Percentiles rank a stretch among this genome's conserved stretches.
phyloP scores from a whole-genome alignment of 2,329 filamentous ascomycete species.

The Alternaria conjuncta region DNA sequence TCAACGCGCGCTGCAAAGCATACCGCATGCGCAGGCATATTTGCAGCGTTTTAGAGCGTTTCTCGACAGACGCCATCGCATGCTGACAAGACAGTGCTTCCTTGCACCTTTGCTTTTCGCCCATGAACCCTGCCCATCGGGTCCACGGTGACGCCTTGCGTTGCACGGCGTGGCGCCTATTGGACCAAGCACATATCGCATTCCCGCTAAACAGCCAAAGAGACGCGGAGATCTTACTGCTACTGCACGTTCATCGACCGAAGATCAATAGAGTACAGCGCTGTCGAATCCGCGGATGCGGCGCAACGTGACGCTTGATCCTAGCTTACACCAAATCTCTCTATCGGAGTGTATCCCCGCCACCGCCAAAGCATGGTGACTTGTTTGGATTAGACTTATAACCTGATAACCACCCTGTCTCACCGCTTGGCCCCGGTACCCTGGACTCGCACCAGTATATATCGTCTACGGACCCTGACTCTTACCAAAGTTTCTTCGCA shows the following conservation, averaged over 20 bases:
- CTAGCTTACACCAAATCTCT: slow-evolving; percentile 28
- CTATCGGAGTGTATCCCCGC: slow-evolving; percentile 21
- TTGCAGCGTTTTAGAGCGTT: slow-evolving; percentile 37
- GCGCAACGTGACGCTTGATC: slow-evolving; percentile 42
- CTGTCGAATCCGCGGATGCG: slow-evolving; percentile 34
- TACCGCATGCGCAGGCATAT: slow-evolving; percentile 34
- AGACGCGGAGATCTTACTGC: slow-evolving; percentile 33
- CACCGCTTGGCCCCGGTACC: slow-evolving; percentile 36
- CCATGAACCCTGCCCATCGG: slow-evolving; percentile 26
- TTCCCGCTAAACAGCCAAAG: slow-evolving; percentile 26
- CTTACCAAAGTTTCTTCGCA: slow-evolving; percentile 35
- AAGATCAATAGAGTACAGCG: slow-evolving; percentile 32
- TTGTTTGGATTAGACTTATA: slow-evolving; percentile 19
- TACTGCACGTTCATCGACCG: slow-evolving; percentile 26
- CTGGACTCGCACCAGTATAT: slow-evolving; percentile 42
- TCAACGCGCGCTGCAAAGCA: slow-evolving; percentile 27
- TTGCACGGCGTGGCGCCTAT: slow-evolving; percentile 23
- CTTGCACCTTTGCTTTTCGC: slow-evolving; percentile 41
- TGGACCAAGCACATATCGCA: slow-evolving; percentile 29
- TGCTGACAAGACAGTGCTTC: slow-evolving; percentile 41
- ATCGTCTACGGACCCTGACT: slow-evolving; percentile 36
- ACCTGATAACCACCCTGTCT: slow-evolving; percentile 45
- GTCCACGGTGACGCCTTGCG: slow-evolving; percentile 30
- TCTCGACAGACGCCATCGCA: slow-evolving; percentile 36
- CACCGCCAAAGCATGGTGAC: slow-evolving; percentile 25